Percentiles rank a stretch among this genome's conserved stretches.
These are phyloP conservation scores for Elongisporangium prolatum DNA, from an alignment of 352 stramenopile genomes.

Conservation along the genomic window DNA sequence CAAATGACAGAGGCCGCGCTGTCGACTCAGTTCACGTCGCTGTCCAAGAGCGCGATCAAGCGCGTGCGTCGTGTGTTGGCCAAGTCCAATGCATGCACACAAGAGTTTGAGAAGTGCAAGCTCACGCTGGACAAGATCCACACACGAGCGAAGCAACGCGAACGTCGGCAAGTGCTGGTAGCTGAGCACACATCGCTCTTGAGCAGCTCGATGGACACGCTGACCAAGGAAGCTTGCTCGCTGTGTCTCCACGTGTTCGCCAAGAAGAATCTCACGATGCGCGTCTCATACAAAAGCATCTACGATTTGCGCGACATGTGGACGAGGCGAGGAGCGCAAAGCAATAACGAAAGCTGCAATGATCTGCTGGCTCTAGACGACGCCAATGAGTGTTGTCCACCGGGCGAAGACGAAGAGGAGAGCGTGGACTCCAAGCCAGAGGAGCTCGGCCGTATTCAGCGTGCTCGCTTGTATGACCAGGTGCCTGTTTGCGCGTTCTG, in stretches of 20 bases:
- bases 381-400: not conserved
- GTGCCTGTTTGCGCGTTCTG: constrained; percentile 53
- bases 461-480: constrained; percentile 57
- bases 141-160: constrained; percentile 24
- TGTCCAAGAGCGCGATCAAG: constrained; percentile 49
- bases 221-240: constrained; percentile 52
- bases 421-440: not conserved
- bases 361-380: not conserved
- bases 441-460: constrained; percentile 20
- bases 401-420: constrained; percentile 6
- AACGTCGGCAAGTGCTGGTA: constrained; percentile 25
- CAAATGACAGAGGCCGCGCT: constrained; percentile 57
- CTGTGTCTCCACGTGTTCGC: constrained; percentile 51
- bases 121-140: constrained; percentile 55
- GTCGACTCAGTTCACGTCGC: constrained; percentile 37
- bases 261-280: constrained; percentile 49
- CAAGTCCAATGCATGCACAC: constrained; percentile 49
- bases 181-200: constrained; percentile 43
- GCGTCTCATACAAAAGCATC: constrained; percentile 68
- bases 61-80: constrained; percentile 48
- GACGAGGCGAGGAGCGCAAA: constrained; percentile 4
- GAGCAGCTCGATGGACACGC: constrained; percentile 38
- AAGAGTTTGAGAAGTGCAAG: constrained; percentile 52
- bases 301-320: constrained; percentile 43
- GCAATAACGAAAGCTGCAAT: not conserved